Evolutionary conservation across 2,329 filamentous ascomycete genomes (phyloP).

Genomic region (Orbilia brochopaga): DNA sequence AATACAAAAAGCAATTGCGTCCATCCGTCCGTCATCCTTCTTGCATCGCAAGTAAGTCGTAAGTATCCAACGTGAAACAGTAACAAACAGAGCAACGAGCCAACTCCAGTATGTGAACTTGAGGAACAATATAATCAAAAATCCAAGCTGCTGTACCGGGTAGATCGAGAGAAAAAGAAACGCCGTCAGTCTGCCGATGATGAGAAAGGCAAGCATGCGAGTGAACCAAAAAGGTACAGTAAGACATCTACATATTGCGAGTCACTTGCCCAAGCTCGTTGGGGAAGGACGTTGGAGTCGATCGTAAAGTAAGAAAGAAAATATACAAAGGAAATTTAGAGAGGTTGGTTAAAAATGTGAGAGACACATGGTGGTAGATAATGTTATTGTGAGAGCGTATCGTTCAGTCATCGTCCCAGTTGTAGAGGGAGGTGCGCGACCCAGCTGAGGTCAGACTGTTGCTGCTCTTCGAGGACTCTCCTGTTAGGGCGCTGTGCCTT

Average conservation of each 20-base stretch:
- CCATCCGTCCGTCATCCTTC: too few relatives aligned
- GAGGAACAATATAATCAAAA: background rate
- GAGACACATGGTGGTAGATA: background rate
- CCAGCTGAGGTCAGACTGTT: slow-evolving; percentile 26
- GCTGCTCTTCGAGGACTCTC: slow-evolving; percentile 16
- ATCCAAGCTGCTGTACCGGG: background rate
- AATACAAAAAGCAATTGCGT: too few relatives aligned
- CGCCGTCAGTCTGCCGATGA: slow-evolving; percentile 9
- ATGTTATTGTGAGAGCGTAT: slow-evolving; percentile 1
- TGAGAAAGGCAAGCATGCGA: slow-evolving; percentile 7
- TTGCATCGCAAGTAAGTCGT: too few relatives aligned
- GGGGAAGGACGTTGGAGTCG: background rate
- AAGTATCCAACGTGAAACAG: too few relatives aligned
- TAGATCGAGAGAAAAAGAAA: background rate
- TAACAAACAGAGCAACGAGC: background rate
- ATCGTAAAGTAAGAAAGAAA: slow-evolving; percentile 28
- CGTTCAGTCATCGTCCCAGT: slow-evolving; percentile 50
- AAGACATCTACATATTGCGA: slow-evolving; percentile 34
- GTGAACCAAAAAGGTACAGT: slow-evolving; percentile 12
- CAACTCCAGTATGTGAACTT: background rate
- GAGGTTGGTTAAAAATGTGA: background rate
- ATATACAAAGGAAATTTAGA: slow-evolving; percentile 50
- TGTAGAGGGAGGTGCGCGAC: slow-evolving; percentile 48
- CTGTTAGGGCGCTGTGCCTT: slow-evolving; percentile 45
- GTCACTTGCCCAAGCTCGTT: slow-evolving; percentile 22